These are phyloP conservation scores for Aspergillus uvarum DNA, from an alignment of 2,329 filamentous ascomycete species.

Conservation along the genomic window DNA sequence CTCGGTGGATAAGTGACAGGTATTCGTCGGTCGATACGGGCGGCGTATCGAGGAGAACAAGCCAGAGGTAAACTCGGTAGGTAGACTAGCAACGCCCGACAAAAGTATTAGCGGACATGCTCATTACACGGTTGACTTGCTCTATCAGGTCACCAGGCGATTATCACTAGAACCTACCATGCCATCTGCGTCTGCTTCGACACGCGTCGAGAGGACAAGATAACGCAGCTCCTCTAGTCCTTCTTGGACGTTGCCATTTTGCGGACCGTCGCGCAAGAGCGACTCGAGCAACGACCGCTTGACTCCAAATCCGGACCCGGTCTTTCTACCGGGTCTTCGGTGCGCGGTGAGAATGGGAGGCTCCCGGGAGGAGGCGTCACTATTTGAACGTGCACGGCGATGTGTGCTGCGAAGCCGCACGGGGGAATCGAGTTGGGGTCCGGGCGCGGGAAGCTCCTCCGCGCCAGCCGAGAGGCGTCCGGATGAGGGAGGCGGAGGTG, in stretches of 20 bases:
- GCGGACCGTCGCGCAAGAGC: constrained; percentile 77
- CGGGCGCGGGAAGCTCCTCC: constrained; percentile 26
- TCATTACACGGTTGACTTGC: not conserved
- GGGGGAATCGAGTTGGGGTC: constrained; percentile 28
- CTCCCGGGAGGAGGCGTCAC: constrained; percentile 60
- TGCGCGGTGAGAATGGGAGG: constrained; percentile 25
- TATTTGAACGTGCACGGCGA: constrained; percentile 68
- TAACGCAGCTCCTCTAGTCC: constrained; percentile 49
- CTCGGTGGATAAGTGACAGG: constrained; percentile 84
- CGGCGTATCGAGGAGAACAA: constrained; percentile 85
- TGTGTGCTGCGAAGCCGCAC: constrained; percentile 26
- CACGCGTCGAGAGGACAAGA: constrained; percentile 50
- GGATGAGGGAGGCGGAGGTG: constrained; percentile 51
- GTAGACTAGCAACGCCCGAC: constrained; percentile 64
- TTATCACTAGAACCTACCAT: constrained; percentile 42
- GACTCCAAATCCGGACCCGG: constrained; percentile 44
- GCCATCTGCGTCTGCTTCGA: constrained; percentile 54
- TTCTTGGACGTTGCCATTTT: constrained; percentile 59
- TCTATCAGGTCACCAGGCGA: not conserved
- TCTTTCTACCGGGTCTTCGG: constrained; percentile 44
- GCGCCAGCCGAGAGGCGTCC: constrained; percentile 22
- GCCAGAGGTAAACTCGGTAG: constrained; percentile 91
- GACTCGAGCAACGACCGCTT: constrained; percentile 63
- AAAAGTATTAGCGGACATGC: constrained; percentile 11
- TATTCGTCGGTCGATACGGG: constrained; percentile 85